A percentile compares a stretch with the other conserved stretches of the same genome.
These are phyloP conservation scores for Sphagnurus paluster DNA, from an alignment of 1,284 basidiomycete genomes.

Conservation along the genomic window DNA sequence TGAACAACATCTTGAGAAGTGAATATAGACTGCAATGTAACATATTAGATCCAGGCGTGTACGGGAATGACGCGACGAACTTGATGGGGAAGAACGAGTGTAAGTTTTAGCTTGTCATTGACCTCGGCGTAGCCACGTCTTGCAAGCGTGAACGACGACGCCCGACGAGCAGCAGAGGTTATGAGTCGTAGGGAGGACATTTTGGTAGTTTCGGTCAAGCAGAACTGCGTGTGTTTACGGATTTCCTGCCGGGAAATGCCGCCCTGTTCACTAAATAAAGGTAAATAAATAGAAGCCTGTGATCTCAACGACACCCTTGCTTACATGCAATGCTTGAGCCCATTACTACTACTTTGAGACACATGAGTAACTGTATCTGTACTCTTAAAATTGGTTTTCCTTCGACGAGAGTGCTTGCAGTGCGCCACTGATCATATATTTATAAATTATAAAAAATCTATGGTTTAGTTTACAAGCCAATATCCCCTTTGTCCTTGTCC, in stretches of 20 bases:
- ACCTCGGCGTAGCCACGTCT: slow-evolving; percentile 88
- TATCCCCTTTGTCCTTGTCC: slow-evolving; percentile 40
- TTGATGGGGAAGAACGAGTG: slow-evolving; percentile 91
- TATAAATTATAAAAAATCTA: slow-evolving; percentile 5
- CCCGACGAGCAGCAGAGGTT: slow-evolving; percentile 61
- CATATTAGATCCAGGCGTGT: slow-evolving; percentile 9
- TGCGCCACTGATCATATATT: slow-evolving; percentile 4
- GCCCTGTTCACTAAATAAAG: slow-evolving; percentile 5
- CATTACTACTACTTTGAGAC: no score
- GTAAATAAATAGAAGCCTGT: no score
- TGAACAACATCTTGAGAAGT: slow-evolving; percentile 87
- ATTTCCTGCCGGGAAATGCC: slow-evolving; percentile 30
- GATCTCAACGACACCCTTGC: no score
- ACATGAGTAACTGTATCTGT: no score
- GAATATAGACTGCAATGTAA: slow-evolving; percentile 72
- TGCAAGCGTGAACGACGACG: slow-evolving; percentile 50
- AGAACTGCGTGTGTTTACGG: slow-evolving; percentile 42
- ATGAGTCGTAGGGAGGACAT: slow-evolving; percentile 79
- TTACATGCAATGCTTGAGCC: no score
- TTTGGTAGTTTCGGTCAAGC: slow-evolving; percentile 26
- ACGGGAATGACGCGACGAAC: slow-evolving; percentile 49
- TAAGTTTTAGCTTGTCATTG: slow-evolving; percentile 85
- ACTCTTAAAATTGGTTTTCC: no score
- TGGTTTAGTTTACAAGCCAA: slow-evolving; percentile 23
- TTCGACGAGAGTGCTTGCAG: no score